Conservation (phyloP, 768 basidiomycete genomes). For the Hericium alpestre region DNA sequence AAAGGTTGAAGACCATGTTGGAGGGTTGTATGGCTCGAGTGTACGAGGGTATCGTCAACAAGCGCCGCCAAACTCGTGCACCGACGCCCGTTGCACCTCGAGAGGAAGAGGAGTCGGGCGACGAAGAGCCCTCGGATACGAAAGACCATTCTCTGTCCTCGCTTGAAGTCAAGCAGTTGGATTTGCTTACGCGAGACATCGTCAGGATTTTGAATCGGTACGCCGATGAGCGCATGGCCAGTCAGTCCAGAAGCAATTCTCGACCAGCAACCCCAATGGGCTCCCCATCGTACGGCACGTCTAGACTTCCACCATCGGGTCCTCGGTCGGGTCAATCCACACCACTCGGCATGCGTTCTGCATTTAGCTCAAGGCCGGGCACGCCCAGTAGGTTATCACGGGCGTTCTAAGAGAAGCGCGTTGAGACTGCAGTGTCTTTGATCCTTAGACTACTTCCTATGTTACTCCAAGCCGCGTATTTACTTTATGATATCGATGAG, state of each 20-base stretch:
- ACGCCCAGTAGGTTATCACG: conserved; percentile 51
- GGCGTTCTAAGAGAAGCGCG: conserved; percentile 15
- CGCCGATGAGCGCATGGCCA: conserved; percentile 50
- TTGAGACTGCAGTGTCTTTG: too few species aligned
- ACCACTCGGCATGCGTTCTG: conserved; percentile 31
- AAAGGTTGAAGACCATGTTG: conserved; percentile 66
- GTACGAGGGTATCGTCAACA: conserved; percentile 68
- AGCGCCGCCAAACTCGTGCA: conserved; percentile 25
- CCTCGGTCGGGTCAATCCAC: conserved; percentile 51
- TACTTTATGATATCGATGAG: too few species aligned
- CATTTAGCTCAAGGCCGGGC: conserved; percentile 46
- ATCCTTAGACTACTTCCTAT: too few species aligned
- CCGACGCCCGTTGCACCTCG: conserved; percentile 28
- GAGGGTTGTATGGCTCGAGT: conserved; percentile 82
- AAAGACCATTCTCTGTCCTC: conserved; percentile 45
- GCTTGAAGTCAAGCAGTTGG: conserved; percentile 69
- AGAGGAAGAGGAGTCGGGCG: conserved; percentile 46
- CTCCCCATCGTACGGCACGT: conserved; percentile 34
- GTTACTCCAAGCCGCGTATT: too few species aligned
- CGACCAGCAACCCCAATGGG: conserved; percentile 56
- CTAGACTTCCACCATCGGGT: conserved; percentile 26
- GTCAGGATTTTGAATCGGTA: conserved; percentile 65
- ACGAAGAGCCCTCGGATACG: conserved; percentile 36
- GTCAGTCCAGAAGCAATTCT: conserved; percentile 51
- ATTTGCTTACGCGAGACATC: conserved; percentile 61